Conservation (phyloP, 2,329 filamentous ascomycete species). For the Ceratocystis alfenasii region DNA sequence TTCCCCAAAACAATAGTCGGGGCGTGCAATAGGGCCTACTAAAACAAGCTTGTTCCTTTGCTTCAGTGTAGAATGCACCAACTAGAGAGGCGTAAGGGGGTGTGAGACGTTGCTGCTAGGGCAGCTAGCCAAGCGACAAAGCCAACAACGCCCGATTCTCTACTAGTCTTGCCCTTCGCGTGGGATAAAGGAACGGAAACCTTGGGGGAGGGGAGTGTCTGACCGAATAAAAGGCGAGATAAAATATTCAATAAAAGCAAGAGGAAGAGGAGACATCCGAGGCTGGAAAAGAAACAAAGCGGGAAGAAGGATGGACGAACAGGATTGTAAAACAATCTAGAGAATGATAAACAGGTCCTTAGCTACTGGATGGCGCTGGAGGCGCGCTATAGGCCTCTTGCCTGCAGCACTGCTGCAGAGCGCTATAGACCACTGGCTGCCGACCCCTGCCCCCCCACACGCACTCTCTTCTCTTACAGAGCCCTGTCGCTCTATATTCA, state of each 20-base stretch:
- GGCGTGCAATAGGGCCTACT: neutral
- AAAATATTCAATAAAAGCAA: neutral
- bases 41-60: too few species aligned
- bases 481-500: neutral
- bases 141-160: neutral
- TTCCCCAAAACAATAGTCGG: neutral
- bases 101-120: neutral
- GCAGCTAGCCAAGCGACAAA: neutral
- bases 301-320: neutral
- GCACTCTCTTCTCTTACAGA: neutral
- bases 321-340: conserved; percentile 2
- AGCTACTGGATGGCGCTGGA: neutral
- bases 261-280: conserved; percentile 4
- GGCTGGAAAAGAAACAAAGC: conserved; percentile 11
- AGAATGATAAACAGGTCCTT: neutral
- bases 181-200: too few species aligned
- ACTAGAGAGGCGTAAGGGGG: neutral
- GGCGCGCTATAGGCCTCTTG: neutral
- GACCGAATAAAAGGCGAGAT: too few species aligned
- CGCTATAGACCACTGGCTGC: neutral
- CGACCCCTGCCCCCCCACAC: neutral
- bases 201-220: too few species aligned
- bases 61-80: too few species aligned
- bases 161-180: neutral
- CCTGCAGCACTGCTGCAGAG: neutral